These are phyloP conservation scores for Aureobasidium sp. DNA, from an alignment of 2,329 filamentous ascomycete species.

Conservation along the genomic window DNA sequence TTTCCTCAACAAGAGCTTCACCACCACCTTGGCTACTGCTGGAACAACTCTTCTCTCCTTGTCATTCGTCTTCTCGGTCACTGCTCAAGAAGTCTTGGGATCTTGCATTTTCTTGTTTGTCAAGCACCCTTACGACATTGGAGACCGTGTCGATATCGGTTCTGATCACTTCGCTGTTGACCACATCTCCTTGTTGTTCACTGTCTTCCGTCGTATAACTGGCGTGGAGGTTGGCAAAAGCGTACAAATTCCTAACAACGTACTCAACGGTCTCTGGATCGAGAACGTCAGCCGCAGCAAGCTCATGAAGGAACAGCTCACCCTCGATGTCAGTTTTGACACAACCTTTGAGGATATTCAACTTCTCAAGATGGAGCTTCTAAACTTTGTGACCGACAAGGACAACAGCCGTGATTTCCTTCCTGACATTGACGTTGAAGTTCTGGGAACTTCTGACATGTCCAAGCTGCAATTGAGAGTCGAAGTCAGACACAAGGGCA, in stretches of 20 bases:
- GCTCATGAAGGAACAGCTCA: slow-evolving; percentile 80
- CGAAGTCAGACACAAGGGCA: slow-evolving; percentile 76
- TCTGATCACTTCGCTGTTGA: slow-evolving; percentile 71
- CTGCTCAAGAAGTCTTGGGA: slow-evolving; percentile 89
- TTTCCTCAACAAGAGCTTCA: slow-evolving; percentile 81
- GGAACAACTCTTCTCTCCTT: slow-evolving; percentile 87
- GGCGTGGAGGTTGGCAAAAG: slow-evolving; percentile 60
- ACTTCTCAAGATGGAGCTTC: slow-evolving; percentile 74
- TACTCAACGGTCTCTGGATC: slow-evolving; percentile 87
- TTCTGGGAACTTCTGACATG: slow-evolving; percentile 72
- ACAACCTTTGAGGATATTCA: slow-evolving; percentile 88
- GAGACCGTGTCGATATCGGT: slow-evolving; percentile 81
- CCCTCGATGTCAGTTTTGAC: slow-evolving; percentile 74
- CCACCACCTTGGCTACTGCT: slow-evolving; percentile 78
- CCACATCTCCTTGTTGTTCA: slow-evolving; percentile 89
- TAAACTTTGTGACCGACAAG: slow-evolving; percentile 71
- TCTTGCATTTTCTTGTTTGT: slow-evolving; percentile 98
- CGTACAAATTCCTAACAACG: slow-evolving; percentile 79
- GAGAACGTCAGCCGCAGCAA: slow-evolving; percentile 89
- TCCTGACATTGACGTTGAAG: slow-evolving; percentile 70
- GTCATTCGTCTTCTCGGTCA: slow-evolving; percentile 93
- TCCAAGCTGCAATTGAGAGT: slow-evolving; percentile 81
- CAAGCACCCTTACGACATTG: slow-evolving; percentile 96
- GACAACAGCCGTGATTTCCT: slow-evolving; percentile 91
- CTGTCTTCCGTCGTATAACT: slow-evolving; percentile 77